phyloP scores from a whole-genome alignment of 2,329 filamentous ascomycete species.

The Scopulariopsis brevicaulis region DNA sequence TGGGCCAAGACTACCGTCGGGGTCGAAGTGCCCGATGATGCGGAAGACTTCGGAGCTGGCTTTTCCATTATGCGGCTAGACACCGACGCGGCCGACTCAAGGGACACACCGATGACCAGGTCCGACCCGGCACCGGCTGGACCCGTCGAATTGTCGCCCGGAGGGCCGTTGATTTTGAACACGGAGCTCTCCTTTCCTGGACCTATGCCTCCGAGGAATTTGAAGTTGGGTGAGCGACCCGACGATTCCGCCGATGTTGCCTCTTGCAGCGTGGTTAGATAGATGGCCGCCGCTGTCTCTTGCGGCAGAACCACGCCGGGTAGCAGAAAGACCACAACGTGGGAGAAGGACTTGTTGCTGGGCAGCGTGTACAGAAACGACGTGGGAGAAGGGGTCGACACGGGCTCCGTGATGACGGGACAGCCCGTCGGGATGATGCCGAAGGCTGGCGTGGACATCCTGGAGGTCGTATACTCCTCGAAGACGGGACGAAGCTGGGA shows the following conservation, averaged over 20 bases:
- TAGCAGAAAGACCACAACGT: slow-evolving; percentile 82
- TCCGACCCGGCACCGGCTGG: slow-evolving; percentile 20
- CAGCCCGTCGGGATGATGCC: slow-evolving; percentile 51
- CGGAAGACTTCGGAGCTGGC: slow-evolving; percentile 12
- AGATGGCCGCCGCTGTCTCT: slow-evolving; percentile 77
- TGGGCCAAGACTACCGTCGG: slow-evolving; percentile 70
- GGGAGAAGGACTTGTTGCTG: slow-evolving; percentile 50
- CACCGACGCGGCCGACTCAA: slow-evolving; percentile 68
- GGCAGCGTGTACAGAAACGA: slow-evolving; percentile 45
- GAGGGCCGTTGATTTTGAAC: slow-evolving; percentile 55
- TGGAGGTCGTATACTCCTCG: neutral
- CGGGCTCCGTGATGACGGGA: slow-evolving; percentile 41
- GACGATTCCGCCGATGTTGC: slow-evolving; percentile 24
- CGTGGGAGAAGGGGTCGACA: slow-evolving; percentile 38
- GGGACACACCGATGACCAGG: slow-evolving; percentile 70
- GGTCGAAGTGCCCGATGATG: slow-evolving; percentile 11
- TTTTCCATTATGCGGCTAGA: slow-evolving; percentile 46
- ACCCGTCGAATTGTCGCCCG: slow-evolving; percentile 3
- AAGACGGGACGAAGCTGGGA: neutral
- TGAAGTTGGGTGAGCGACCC: slow-evolving; percentile 49
- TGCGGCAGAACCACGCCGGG: slow-evolving; percentile 64
- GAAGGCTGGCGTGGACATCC: slow-evolving; percentile 37
- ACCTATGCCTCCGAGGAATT: slow-evolving; percentile 79
- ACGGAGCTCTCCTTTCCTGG: slow-evolving; percentile 86
- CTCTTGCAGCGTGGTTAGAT: slow-evolving; percentile 50